Conservation (phyloP, 1,284 basidiomycete species). For the Cutaneotrichosporon sp. region DNA sequence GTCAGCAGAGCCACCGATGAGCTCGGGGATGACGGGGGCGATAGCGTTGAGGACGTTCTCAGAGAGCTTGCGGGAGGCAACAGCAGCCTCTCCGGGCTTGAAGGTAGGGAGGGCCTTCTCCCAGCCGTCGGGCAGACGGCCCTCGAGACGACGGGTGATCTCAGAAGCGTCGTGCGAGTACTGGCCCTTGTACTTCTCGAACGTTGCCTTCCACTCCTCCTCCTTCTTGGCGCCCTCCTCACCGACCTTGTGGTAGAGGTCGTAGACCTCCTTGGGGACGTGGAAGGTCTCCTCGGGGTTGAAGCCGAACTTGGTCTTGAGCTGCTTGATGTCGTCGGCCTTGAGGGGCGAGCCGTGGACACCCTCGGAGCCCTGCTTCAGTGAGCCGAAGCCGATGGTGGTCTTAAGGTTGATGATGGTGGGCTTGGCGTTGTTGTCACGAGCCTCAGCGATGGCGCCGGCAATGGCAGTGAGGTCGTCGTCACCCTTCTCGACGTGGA, state of each 20-base stretch:
- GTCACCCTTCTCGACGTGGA: constrained; percentile 77
- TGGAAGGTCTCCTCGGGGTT: constrained; percentile 73
- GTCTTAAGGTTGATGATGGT: constrained; percentile 81
- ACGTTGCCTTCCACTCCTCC: constrained; percentile 67
- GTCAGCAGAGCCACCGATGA: constrained; percentile 86
- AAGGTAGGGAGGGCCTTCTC: constrained; percentile 74
- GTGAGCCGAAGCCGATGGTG: constrained; percentile 90
- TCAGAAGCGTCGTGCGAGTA: constrained; percentile 81
- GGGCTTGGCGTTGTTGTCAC: constrained; percentile 72
- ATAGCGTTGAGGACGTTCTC: constrained; percentile 81
- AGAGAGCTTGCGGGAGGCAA: constrained; percentile 87
- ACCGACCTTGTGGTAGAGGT: constrained; percentile 62
- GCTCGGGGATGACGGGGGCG: constrained; percentile 70
- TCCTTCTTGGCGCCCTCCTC: constrained; percentile 70
- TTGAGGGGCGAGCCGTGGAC: constrained; percentile 91
- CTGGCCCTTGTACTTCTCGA: constrained; percentile 67
- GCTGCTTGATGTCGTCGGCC: constrained; percentile 76
- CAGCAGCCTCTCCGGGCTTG: constrained; percentile 71
- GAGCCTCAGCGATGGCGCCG: constrained; percentile 72
- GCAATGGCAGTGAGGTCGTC: constrained; percentile 76
- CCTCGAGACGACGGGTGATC: constrained; percentile 74
- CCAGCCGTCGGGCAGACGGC: constrained; percentile 79
- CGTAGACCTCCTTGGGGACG: constrained; percentile 70
- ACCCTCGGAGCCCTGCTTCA: constrained; percentile 84
- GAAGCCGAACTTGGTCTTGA: constrained; percentile 84